Evolutionary conservation across 164 flowering plant genomes (phyloP), one percentile per base, ranked within the genome.

Genomic region (Vitis cinerea): DNA sequence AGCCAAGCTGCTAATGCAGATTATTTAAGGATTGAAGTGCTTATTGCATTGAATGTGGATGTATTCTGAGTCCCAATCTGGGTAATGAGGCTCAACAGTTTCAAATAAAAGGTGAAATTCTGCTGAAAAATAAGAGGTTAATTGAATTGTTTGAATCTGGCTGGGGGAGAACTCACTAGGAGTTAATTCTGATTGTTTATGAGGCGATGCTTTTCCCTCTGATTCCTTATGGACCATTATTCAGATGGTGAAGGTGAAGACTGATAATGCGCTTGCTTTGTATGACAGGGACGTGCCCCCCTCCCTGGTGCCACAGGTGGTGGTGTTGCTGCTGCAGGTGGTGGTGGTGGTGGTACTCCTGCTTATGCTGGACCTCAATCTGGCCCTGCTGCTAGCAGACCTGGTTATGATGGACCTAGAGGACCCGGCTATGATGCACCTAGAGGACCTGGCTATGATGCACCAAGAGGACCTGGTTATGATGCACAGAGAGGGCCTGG

Each of bases 261-360:
- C 44, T 59, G 47, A 19, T 61, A 17, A 0, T 49, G 14, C 27
- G 11, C 16, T 51, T 14, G 0, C 44, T 59, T 52, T 47, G 16
- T 51, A 4, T 71, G 16, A 66, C 66, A 82, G 80, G 79, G 71
- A 51, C 77, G 68, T 54, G 74, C 71, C 10, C 73, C 78, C 27
- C 17, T 63, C 9, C 79, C 83, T 56, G 68, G 69, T 48, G n/a
- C 77, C n/a, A 56, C 59, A 37, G 72, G 56, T 68, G 72, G 58
- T 27, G 56, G 71, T 17, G 70, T 66, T 55, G 70, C 77, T 19
- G 71, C 69, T 48, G 8, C 72, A 44, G 27, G 77, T 60, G 15
- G 71, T 19, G 77, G 72, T 68, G 87, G 84, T 62, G 50, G 79
- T 78, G 47, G 67, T 6, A 37, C 6, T 3, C 44, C 80, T 65